Base-by-base conservation (phyloP, 2,329 filamentous ascomycete species). In the Stagonosporopsis tanaceti region DNA sequence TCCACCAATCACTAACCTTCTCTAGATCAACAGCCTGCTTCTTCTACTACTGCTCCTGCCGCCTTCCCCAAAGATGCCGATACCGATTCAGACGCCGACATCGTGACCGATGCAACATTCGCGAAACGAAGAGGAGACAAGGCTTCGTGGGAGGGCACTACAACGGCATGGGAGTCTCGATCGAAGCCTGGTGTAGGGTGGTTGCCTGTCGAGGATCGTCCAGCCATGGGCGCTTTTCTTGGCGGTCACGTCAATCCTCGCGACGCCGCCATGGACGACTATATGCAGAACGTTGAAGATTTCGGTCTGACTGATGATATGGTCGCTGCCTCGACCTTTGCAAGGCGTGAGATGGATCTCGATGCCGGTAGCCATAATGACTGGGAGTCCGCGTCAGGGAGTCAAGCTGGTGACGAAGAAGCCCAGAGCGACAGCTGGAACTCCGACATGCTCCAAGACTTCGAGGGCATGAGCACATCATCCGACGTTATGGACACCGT, bases 271-370 rank as follows among this genome's bases (percentile, higher is more conserved):
- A 77, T 88, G 64, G 84, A 85, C 1, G 90, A 93, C 67, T 93
- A 93, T 65, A 88, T 92, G 67, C 82, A 85, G 40, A 91, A 92
- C 60, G 81, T 91, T 67, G 76, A 76, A 17, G 80, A 80, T 1
- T 80, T 82, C 45, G 79, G 78, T 3, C 60, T 70, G 45, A 68
- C 69, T 17, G 70, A 73, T 14, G 71, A 72, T 24, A 53, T 69
- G 41, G 38, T 67, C 20, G 58, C 61, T n/a, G 54, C 64, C 2
- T 64, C 66, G 32, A 62, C 59, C 11, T 76, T 76, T 50, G 63
- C 65, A n/a, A 65, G 61, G n/a, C 68, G 75, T 9, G 65, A 70
- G n/a, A 66, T 77, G 66, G 69, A 72, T 44, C 63, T 76, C 7
- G 68, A 70, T 22, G 65, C 60, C 22, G 68, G 71, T 14, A 71